phyloP scores from a whole-genome alignment of 108 stramenopile genomes.

The Skeletonema grethae region DNA sequence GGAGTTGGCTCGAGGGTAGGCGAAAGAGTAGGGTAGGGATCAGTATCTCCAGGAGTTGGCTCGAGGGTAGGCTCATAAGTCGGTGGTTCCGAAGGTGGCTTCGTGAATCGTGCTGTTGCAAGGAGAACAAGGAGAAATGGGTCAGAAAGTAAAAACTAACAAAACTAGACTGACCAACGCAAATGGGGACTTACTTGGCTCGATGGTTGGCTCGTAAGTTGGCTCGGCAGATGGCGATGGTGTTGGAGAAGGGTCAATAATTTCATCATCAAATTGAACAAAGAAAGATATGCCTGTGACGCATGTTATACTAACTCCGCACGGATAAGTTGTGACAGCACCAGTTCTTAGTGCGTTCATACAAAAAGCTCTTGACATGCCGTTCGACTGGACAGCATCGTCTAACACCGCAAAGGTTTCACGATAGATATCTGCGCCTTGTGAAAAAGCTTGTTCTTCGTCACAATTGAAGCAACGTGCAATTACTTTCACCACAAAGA shows the following conservation, averaged over 20 bases:
- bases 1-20: neutral
- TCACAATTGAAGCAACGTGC: neutral
- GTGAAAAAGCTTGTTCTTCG: neutral
- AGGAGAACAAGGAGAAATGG: neutral
- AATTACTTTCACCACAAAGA: neutral
- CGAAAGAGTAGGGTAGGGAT: too few species aligned
- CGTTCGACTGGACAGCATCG: neutral
- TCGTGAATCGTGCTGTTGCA: too few species aligned
- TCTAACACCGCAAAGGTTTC: neutral
- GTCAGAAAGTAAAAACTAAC: neutral
- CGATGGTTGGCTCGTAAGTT: neutral
- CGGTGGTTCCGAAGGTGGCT: too few species aligned
- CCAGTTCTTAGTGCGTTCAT: neutral
- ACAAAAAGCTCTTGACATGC: neutral
- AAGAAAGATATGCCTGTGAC: neutral
- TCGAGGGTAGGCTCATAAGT: too few species aligned
- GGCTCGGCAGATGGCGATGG: neutral
- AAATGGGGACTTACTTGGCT: neutral
- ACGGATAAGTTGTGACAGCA: neutral
- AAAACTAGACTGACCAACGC: neutral
- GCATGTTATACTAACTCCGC: neutral
- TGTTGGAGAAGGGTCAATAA: neutral
- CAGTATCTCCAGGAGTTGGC: too few species aligned
- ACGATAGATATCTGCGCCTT: neutral
- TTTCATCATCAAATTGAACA: neutral